Evolutionary conservation across 495 filamentous ascomycete species (phyloP), one percentile per base, ranked within the genome.

Genomic region (Aspergillus ostianus): DNA sequence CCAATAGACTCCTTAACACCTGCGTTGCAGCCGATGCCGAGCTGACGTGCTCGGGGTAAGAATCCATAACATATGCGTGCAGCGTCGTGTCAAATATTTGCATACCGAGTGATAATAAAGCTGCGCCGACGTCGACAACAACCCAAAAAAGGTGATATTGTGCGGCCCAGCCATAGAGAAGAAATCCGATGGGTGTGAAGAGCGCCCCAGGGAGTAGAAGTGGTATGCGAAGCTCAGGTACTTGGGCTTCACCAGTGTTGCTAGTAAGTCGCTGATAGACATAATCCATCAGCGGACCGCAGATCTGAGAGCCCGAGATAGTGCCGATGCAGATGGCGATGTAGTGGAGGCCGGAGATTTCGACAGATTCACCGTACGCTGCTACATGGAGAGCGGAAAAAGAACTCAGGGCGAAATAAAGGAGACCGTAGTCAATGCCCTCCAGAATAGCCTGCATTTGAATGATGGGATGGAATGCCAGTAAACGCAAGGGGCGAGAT

Each of bases 351-450:
- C 84, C 81, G 30, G 78, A 85, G 21, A 84, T 80, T 27, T 79
- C 80, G 27, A 80, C 51, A 23, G 73, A 71, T 66, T 85, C 69
- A 53, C 78, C 64, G 72, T 89, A 89, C 5, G 73, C 69, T 2
- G 47, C 47, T 0, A 69, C 73, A 77, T 81, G 89, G 17, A 90
- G 80, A 5, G 65, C 59, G 0, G 85, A 80, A 68, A 88, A 88
- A 26, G 84, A 85, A 2, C 83, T 79, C 0, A 89, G 73, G 18
- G 87, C 77, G 17, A 90, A 80, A 68, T 89, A 89, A 59, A 84
- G 80, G n/a, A 88, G 68, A 5, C 86, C 86, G 69, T 87, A 89
- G 10, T 87, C 64, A 62, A 84, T 89, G 26, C 77, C 80, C 72
- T 81, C 79, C 64, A 85, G 82, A 1, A 80, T 17, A 1, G 82